Evolutionary conservation across 768 basidiomycete genomes (phyloP).

Genomic region (Termitomyces sp.): DNA sequence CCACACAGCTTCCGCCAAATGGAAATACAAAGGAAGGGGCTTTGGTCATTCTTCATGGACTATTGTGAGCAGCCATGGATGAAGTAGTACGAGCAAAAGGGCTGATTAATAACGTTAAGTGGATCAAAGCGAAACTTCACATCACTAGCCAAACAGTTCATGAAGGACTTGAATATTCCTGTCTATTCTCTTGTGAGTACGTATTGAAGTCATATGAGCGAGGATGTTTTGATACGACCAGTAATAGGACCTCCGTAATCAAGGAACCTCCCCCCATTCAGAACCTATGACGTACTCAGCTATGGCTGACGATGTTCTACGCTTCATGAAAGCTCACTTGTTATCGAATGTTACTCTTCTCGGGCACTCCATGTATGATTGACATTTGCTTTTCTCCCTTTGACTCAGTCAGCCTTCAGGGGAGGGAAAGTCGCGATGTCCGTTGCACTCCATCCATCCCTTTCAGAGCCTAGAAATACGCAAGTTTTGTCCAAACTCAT

Average conservation of each 20-base stretch:
- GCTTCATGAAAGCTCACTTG: conserved; percentile 49
- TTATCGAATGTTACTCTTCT: conserved; percentile 62
- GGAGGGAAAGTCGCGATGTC: conserved; percentile 79
- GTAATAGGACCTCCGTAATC: conserved; percentile 61
- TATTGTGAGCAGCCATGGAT: conserved; percentile 37
- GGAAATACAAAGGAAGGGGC: conserved; percentile 29
- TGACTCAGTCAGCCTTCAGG: conserved; percentile 31
- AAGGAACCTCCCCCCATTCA: conserved; percentile 72
- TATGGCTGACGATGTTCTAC: conserved; percentile 74
- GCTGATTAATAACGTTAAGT: conserved; percentile 26
- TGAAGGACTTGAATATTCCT: conserved; percentile 49
- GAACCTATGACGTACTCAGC: conserved; percentile 63
- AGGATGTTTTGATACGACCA: neutral
- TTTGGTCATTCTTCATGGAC: conserved; percentile 51
- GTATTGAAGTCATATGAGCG: neutral
- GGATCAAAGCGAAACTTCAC: conserved; percentile 86
- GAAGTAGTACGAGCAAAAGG: neutral
- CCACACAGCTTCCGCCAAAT: conserved; percentile 11
- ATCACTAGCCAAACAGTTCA: conserved; percentile 67
- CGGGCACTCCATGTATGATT: conserved; percentile 80
- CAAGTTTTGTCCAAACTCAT: conserved; percentile 47
- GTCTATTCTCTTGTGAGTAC: conserved; percentile 55
- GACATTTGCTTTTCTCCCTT: neutral
- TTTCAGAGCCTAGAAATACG: conserved; percentile 25
- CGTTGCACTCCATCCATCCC: conserved; percentile 41